Evolutionary conservation across 345 rosid genomes (phyloP), one percentile per base, ranked within the genome.

Genomic region (Aquilaria yunnanensis): DNA sequence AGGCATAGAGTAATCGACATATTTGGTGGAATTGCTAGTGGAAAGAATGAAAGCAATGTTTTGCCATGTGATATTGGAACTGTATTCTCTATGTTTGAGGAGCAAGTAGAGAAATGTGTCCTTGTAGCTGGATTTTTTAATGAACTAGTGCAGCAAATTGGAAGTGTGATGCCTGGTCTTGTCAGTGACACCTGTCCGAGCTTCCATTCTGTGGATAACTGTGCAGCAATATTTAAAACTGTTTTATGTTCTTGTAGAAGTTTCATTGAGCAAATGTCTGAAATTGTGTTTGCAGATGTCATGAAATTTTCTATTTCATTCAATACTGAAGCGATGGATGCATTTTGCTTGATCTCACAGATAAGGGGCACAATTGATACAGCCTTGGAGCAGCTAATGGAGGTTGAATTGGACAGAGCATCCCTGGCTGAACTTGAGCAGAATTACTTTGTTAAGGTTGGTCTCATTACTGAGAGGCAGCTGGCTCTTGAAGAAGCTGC

Each of bases 401-500:
- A 86, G 65, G 81, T 88, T 62, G 90, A 88, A 81, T 69, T 85
- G 63, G 96, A 92, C 76, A 75, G 81, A 68, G 82, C 76, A 59
- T 83, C 96, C 59, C 75, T 92, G 81, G 71, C 75, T 77, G 97
- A 88, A 73, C 79, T 88, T 63, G 96, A 88, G 69, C 82, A 83
- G 74, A 86, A 75, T 77, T 91, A 91, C 70, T 88, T 88, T 65
- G 82, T 81, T 63, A 79, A 84, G 81, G 96, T 85, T 77, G 88
- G 90, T 69, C 84, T 70, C 74, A 91, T 91, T 63, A 86, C 96
- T 49, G 92, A 91, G 81, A 81, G 78, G 75, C 85, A 83, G 74
- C 76, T 85, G 78, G 92, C 87, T 71, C 92, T 92, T 45, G 88
- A 92, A 74, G 90, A 83, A 83, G 92, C 90, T 71, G 81, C 98